Evolutionary conservation across 1,284 basidiomycete species (phyloP).

Genomic region (Trichosporon faecale): DNA sequence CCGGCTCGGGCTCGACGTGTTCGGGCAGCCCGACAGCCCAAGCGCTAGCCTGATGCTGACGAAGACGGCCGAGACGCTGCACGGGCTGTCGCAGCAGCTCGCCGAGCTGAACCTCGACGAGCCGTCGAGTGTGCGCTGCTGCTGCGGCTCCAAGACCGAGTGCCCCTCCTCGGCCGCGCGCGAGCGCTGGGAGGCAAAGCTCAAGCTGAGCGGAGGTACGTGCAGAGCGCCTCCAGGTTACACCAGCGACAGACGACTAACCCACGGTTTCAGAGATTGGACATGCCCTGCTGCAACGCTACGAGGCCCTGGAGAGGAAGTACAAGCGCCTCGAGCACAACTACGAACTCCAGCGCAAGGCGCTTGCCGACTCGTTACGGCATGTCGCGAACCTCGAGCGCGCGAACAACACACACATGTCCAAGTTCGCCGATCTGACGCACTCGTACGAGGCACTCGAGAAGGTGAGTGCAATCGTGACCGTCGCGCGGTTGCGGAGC

Average conservation of each 20-base stretch:
- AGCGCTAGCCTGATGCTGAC: constrained; percentile 34
- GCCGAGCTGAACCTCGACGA: constrained; percentile 29
- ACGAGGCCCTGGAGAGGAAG: constrained; percentile 75
- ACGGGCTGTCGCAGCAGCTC: constrained; percentile 40
- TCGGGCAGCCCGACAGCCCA: constrained; percentile 30
- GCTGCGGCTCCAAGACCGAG: constrained; percentile 22
- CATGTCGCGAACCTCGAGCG: constrained; percentile 46
- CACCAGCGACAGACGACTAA: constrained; percentile 12
- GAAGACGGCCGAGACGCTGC: constrained; percentile 44
- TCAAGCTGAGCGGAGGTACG: constrained; percentile 78
- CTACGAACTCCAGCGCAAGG: constrained; percentile 43
- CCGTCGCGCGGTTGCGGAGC: not conserved
- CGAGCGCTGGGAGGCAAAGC: constrained; percentile 66
- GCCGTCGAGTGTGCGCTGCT: constrained; percentile 28
- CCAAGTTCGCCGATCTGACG: constrained; percentile 42
- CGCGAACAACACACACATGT: constrained; percentile 45
- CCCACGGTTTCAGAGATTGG: constrained; percentile 68
- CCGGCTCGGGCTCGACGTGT: not conserved
- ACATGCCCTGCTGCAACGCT: constrained; percentile 77
- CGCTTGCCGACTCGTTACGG: constrained; percentile 40
- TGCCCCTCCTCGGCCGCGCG: constrained; percentile 58
- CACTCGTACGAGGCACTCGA: constrained; percentile 48
- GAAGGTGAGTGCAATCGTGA: constrained; percentile 44
- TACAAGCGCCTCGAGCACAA: constrained; percentile 56
- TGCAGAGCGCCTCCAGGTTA: constrained; percentile 22